Evolutionary conservation across 192 early-diverging fungal species (phyloP), one percentile per base, ranked within the genome.

Genomic region (Coemansia sp.): DNA sequence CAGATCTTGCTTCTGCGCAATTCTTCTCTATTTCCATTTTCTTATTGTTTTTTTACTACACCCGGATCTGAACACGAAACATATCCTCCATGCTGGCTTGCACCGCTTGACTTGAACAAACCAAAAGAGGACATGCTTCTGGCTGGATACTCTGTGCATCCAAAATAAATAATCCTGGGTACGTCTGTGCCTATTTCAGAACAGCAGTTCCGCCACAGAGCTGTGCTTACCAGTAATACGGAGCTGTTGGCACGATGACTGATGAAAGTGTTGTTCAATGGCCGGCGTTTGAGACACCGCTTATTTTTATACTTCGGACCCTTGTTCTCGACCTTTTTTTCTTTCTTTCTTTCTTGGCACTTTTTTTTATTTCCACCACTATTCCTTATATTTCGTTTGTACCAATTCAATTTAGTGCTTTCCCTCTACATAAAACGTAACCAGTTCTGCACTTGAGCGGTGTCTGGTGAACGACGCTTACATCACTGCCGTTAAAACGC

Each of bases 221-320:
- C 7, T 5, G 34, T 38, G 61, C 61, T 63, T 63, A 63, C 19
- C 14, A 9, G 49, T 63, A 63, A 53, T 54, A 35, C 8, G 33
- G 20, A n/a, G 13, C 20, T 17, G 19, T 20, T 48, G 29, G 3
- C 29, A 3, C 29, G 3, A 29, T 29, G 29, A 29, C 29, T 29
- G 29, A 29, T 3, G 29, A 29, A 29, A 29, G 29, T 48, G 19
- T 48, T 48, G 46, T 20, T 20, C 38, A 40, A 13, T 40, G 38
- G 11, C 5, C 38, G 38, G 38, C 29, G 29, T 29, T 29, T 29
- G 38, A 23, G 13, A 42, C 33, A 25, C 46, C 41, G n/a, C 45
- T 8, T 40, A 38, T 40, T 40, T 40, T 13, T 5, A 40, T 5
- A 32, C 17, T 20, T 8, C 19, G 8, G 49, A 52, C 49, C 15